Base-by-base conservation (phyloP, 306 rosid species). In the Glycine latifolia region DNA sequence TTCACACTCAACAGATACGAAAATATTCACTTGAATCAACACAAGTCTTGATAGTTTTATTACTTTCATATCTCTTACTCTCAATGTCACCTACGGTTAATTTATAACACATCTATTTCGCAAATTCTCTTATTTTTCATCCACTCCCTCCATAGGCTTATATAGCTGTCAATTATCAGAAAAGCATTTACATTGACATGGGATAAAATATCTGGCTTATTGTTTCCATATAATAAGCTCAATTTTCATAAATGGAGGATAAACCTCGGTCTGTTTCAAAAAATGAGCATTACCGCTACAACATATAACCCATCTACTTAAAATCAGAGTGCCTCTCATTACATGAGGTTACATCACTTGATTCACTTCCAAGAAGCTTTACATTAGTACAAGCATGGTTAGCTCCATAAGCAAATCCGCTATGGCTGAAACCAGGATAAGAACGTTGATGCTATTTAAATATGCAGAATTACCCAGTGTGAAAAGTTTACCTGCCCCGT, bases 301-400 rank as follows among this genome's bases (percentile, higher is more conserved):
- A 67, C 80, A 91, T 65, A 83, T 61, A 80, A 69, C 83, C 75
- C 79, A 81, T 77, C 84, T 86, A 73, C 82, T 89, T 85, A 79
- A 68, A 70, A 86, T 83, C 82, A 89, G 84, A 80, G 81, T 46
- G 72, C 61, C 84, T 79, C 72, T 81, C 76, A 80, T 75, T 89
- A 85, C 80, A 84, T 26, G 31, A 26, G 31, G 31, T 26, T 26
- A 26, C 31, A 26, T 26, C 31, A 26, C 31, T 26, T 26, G 31
- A 26, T 26, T 80, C 82, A 65, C 78, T 79, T 85, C 75, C 76
- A 82, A 76, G 71, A 71, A 79, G 81, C 91, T 92, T 92, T 86
- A 88, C 88, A 85, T 74, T 65, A 87, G 81, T 87, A 65, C 81
- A 82, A 76, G 83, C 93, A 78, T 55, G 73, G 90, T 94, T 86